Conservation (phyloP, 805 yeast species). For the Candida patagonica region DNA sequence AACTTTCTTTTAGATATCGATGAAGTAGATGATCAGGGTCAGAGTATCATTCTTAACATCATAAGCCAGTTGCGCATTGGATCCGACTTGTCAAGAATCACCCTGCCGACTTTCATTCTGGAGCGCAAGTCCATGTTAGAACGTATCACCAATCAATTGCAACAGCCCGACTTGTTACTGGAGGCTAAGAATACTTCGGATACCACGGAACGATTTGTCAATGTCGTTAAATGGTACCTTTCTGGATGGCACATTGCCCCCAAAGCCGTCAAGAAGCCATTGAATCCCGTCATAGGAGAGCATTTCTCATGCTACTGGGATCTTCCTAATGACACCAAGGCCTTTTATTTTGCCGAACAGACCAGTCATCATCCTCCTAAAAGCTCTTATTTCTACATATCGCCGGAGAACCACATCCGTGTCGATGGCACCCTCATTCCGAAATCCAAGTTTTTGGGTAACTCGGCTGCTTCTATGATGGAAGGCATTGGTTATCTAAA, state of each 20-base stretch:
- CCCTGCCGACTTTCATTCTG: constrained; percentile 88
- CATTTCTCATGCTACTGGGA: constrained; percentile 91
- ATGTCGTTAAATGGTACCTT: constrained; percentile 80
- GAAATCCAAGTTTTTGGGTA: constrained; percentile 80
- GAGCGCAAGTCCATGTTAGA: constrained; percentile 96
- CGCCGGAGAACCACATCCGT: constrained; percentile 72
- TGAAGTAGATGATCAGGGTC: constrained; percentile 86
- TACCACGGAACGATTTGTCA: constrained; percentile 58
- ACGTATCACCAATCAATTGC: constrained; percentile 81
- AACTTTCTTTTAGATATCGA: constrained; percentile 51
- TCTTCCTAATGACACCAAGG: constrained; percentile 54
- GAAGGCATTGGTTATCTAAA: constrained; percentile 75
- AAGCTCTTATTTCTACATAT: constrained; percentile 80
- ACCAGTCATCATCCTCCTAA: constrained; percentile 99
- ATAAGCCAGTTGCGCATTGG: constrained; percentile 91
- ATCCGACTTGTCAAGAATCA: constrained; percentile 78
- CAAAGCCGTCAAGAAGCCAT: constrained; percentile 94
- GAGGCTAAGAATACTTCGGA: constrained; percentile 56
- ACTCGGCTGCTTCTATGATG: constrained; percentile 96
- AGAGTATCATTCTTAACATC: constrained; percentile 75
- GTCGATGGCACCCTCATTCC: constrained; percentile 89
- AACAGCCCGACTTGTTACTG: constrained; percentile 60
- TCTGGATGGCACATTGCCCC: constrained; percentile 98
- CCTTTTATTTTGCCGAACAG: constrained; percentile 86
- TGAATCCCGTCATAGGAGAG: constrained; percentile 92